Evolutionary conservation across 2,329 filamentous ascomycete genomes (phyloP).

Genomic region (Beauveria pseudobassiana): DNA sequence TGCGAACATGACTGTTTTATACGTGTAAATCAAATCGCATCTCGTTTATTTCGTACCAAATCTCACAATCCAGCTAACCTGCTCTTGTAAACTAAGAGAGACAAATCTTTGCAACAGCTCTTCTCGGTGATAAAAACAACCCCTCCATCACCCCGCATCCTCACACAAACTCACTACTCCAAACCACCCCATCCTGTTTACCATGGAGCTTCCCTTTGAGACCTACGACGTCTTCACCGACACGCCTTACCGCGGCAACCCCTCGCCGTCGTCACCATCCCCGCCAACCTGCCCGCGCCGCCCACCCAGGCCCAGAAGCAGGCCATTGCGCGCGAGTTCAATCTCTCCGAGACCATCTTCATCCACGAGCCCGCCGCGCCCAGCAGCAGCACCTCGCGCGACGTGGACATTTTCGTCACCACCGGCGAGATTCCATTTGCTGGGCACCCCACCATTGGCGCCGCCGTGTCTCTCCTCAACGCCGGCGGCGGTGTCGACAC

Average conservation of each 20-base stretch:
- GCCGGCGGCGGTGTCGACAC: slow-evolving; percentile 24
- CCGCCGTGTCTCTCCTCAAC: slow-evolving; percentile 40
- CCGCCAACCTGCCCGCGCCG: slow-evolving; percentile 24
- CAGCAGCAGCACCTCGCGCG: slow-evolving; percentile 21
- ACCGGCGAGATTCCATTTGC: slow-evolving; percentile 51
- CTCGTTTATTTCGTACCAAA: background rate
- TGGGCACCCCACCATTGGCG: slow-evolving; percentile 55
- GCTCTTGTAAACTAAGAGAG: background rate
- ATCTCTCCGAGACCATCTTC: slow-evolving; percentile 58
- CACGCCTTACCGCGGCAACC: slow-evolving; percentile 47
- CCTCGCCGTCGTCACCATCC: slow-evolving; percentile 51
- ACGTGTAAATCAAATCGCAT: background rate
- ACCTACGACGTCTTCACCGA: slow-evolving; percentile 53
- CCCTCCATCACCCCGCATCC: background rate
- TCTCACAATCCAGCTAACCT: background rate
- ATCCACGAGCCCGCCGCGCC: slow-evolving; percentile 33
- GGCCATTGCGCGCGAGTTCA: slow-evolving; percentile 53
- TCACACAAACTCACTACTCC: background rate
- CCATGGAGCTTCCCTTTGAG: slow-evolving; percentile 38
- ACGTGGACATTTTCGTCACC: slow-evolving; percentile 53
- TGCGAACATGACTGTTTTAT: background rate
- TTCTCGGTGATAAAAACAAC: background rate
- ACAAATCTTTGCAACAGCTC: background rate
- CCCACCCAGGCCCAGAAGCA: slow-evolving; percentile 49
- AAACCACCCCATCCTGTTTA: background rate